These are phyloP conservation scores for Rhizophagus clarus DNA, from an alignment of 192 early-diverging fungal species.

Conservation along the genomic window DNA sequence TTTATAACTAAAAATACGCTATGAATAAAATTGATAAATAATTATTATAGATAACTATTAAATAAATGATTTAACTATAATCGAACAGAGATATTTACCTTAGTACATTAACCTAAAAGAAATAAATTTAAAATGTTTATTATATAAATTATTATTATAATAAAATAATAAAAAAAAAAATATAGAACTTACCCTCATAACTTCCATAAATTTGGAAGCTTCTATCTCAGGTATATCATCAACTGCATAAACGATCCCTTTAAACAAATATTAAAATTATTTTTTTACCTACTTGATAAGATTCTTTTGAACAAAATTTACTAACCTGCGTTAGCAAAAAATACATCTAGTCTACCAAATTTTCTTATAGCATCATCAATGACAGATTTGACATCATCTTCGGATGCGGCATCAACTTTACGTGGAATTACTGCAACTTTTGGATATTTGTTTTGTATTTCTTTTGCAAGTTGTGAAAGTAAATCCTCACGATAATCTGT, in stretches of 20 bases:
- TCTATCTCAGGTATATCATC: not conserved
- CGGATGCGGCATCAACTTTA: conserved; percentile 50
- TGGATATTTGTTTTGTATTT: conserved; percentile 40
- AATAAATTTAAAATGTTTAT: no score
- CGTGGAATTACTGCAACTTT: conserved; percentile 38
- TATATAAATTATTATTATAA: no score
- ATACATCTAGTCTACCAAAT: conserved; percentile 56
- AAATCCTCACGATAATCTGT: conserved; percentile 44
- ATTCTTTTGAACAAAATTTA: not conserved
- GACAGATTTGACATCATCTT: conserved; percentile 37
- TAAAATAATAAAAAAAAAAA: not conserved
- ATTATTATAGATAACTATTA: not conserved
- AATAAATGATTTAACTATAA: not conserved
- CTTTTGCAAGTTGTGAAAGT: conserved; percentile 41
- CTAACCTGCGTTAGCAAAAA: conserved; percentile 56
- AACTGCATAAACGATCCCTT: not conserved
- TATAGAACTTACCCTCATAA: conserved; percentile 7
- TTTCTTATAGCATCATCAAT: conserved; percentile 43
- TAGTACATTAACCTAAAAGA: conserved; percentile 42
- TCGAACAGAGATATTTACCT: conserved; percentile 35
- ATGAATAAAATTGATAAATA: not conserved
- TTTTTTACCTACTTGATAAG: not conserved
- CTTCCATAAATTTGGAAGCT: conserved; percentile 19
- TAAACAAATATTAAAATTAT: not conserved
- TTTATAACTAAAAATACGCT: conserved; percentile 55